These are phyloP conservation scores for Fusarium ambrosium DNA, from an alignment of 2,329 filamentous ascomycete genomes.

Conservation along the genomic window DNA sequence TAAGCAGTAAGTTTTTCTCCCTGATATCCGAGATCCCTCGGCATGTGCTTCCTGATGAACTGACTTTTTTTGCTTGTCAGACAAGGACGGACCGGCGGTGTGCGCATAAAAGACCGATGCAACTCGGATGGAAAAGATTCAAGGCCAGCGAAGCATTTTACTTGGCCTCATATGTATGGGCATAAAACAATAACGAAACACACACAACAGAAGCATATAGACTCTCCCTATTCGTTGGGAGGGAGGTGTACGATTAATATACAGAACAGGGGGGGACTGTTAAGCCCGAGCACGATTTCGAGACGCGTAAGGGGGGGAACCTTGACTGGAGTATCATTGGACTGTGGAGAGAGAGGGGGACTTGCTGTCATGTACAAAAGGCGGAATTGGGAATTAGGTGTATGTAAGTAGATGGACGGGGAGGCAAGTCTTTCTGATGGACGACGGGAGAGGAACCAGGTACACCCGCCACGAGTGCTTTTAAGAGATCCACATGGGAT, in stretches of 20 bases:
- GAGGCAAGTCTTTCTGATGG: background rate
- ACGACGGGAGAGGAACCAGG: slow-evolving; percentile 4
- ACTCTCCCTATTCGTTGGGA: slow-evolving; percentile 12
- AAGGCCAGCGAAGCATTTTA: slow-evolving; percentile 7
- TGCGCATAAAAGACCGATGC: slow-evolving; percentile 38
- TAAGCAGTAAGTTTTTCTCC: slow-evolving; percentile 55
- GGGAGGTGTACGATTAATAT: slow-evolving; percentile 27
- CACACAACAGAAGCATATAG: slow-evolving; percentile 31
- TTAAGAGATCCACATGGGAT: slow-evolving; percentile 2
- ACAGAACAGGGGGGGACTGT: background rate
- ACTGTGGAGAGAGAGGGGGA: background rate
- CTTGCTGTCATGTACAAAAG: slow-evolving; percentile 28
- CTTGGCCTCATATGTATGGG: slow-evolving; percentile 11
- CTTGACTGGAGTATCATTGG: slow-evolving; percentile 9
- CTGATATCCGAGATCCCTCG: slow-evolving; percentile 4
- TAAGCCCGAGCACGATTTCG: background rate
- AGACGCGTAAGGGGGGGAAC: slow-evolving; percentile 3
- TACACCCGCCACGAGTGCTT: background rate
- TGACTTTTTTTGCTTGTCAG: slow-evolving; percentile 34
- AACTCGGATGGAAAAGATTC: background rate
- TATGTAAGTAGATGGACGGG: slow-evolving; percentile 8
- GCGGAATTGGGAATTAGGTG: slow-evolving; percentile 15
- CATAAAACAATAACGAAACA: slow-evolving; percentile 23
- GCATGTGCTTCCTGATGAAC: slow-evolving; percentile 3
- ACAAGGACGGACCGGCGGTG: slow-evolving; percentile 45